Evolutionary conservation across 768 basidiomycete genomes (phyloP).

Genomic region (Suillus subalutaceus): DNA sequence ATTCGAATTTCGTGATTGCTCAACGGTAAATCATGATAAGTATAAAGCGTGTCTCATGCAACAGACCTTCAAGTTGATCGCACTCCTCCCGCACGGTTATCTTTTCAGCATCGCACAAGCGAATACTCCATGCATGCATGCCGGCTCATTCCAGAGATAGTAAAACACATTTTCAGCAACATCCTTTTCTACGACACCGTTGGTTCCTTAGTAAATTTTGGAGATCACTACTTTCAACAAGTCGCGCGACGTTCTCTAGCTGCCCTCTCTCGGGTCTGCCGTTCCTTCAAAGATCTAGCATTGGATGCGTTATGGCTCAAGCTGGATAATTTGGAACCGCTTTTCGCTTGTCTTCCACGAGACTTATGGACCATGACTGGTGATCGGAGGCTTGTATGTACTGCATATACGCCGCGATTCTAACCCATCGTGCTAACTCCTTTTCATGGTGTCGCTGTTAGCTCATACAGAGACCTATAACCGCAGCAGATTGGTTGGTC

Average conservation of each 20-base stretch:
- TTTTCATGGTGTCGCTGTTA: not conserved
- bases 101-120: not conserved
- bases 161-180: not conserved
- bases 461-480: not conserved
- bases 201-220: not conserved
- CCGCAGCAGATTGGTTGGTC: not conserved
- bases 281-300: not conserved
- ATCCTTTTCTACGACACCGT: not conserved
- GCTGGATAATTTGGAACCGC: not conserved
- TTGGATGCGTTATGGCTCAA: not conserved
- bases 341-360: not conserved
- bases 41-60: not conserved
- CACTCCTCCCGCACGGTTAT: not conserved
- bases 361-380: not conserved
- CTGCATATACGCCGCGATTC: not conserved
- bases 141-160: not conserved
- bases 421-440: not conserved
- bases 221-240: not conserved
- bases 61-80: not conserved
- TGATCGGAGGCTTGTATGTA: not conserved
- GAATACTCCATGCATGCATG: not conserved
- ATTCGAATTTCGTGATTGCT: not conserved
- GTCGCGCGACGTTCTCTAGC: not conserved
- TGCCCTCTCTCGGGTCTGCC: not conserved
- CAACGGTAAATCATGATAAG: not conserved